These are phyloP conservation scores for Coniochaeta sp. DNA, from an alignment of 2,329 filamentous ascomycete genomes.

Conservation along the genomic window DNA sequence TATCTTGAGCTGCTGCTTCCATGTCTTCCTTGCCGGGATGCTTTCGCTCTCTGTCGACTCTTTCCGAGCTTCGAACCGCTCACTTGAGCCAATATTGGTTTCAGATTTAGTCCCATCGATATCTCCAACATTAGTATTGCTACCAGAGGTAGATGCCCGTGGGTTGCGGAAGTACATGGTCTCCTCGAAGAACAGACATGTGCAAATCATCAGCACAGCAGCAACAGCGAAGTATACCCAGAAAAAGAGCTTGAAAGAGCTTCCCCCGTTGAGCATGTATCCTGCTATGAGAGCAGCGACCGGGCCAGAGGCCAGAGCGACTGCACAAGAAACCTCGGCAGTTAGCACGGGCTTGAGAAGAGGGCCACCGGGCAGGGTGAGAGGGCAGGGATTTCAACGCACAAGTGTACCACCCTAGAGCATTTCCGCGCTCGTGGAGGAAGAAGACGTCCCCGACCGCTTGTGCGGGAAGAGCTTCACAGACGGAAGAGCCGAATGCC, in stretches of 20 bases:
- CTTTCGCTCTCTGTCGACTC: neutral
- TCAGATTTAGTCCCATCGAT: neutral
- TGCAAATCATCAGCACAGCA: slow-evolving; percentile 16
- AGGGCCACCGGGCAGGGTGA: neutral
- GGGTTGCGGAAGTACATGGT: slow-evolving; percentile 18
- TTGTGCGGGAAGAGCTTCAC: slow-evolving; percentile 36
- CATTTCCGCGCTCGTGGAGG: slow-evolving; percentile 39
- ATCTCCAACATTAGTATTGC: neutral
- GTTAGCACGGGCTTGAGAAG: neutral
- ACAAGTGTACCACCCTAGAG: slow-evolving; percentile 50
- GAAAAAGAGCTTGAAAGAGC: slow-evolving; percentile 55
- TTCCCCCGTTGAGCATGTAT: slow-evolving; percentile 51
- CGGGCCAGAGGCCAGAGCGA: slow-evolving; percentile 47
- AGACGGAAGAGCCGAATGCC: slow-evolving; percentile 32
- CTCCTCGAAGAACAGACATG: slow-evolving; percentile 25
- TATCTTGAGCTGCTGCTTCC: slow-evolving; percentile 31
- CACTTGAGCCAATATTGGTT: neutral
- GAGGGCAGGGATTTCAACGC: neutral
- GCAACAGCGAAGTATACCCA: slow-evolving; percentile 50
- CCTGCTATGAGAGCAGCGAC: slow-evolving; percentile 51
- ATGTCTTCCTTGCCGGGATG: slow-evolving; percentile 30
- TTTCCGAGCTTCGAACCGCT: slow-evolving; percentile 6
- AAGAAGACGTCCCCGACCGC: slow-evolving; percentile 39
- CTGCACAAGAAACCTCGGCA: slow-evolving; percentile 4
- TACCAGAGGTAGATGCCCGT: neutral